Evolutionary conservation across 805 yeast genomes (phyloP), one percentile per base, ranked within the genome.

Genomic region (Saturnispora bothae): DNA sequence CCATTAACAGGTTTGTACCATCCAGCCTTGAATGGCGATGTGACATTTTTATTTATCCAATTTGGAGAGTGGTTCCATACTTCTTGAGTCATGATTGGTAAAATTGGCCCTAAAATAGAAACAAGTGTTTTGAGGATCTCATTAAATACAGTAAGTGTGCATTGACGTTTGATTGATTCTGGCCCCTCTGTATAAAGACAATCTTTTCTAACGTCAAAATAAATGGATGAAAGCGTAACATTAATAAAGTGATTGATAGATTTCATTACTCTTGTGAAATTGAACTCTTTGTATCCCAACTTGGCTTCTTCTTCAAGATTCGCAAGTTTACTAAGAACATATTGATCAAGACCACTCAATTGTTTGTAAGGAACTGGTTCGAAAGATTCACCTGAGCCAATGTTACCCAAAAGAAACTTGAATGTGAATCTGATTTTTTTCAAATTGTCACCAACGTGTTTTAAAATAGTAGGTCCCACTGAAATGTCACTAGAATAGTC

Each of bases 121-220:
- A 76, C 56, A 50, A 85, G 82, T 0, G 76, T 66, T 31, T 64
- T 65, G 14, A 85, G 60, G 12, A 83, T 64, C 44, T 76, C 69
- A 22, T 56, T 52, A 36, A 92, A 62, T 0, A 81, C 89, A 3
- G 82, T 76, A 55, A 82, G 89, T 6, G 65, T 64, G 2, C 76
- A 62, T 38, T 71, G 62, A 40, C 95, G 68, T 14, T 70, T 63
- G 2, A 52, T 31, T 0, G 80, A 71, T 21, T 59, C 56, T 1
- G 49, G 36, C 0, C 56, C 45, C 43, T 83, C 92, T 0, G 95
- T 81, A 55, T 92, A 92, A 14, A 92, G 65, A 34, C 81, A 65
- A 52, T 92, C 97, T 52, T 92, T 92, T 28, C 81, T 73, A 21
- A 83, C 69, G 51, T 85, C 95, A 57, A 92, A 86, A 58, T 89